Base-by-base conservation (phyloP, 2,329 filamentous ascomycete genomes). In the Fusarium verrucosum region DNA sequence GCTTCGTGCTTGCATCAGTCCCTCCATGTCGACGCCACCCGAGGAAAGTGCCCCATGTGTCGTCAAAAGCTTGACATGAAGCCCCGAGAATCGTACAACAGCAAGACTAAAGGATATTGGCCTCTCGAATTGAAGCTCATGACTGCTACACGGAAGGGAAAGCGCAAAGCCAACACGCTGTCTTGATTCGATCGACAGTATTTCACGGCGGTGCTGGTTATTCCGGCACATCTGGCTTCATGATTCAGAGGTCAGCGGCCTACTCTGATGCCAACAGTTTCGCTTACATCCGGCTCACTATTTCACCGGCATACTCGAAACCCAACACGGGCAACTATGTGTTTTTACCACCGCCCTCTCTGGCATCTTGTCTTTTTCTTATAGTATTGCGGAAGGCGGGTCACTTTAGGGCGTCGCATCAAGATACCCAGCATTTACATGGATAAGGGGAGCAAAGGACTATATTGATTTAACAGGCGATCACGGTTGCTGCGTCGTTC, bases 31-130 rank as follows among this genome's bases (percentile, higher is more conserved):
- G 83, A 87, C 49, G 76, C 76, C 2, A 80, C 79, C n/a, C 84
- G 81, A 54, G 84, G 83, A 43, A 83, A 83, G 51, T 90, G 87
- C 56, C 87, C 87, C 1, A 87, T 90, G 64, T 90, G 87, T 73
- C 81, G 87, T 28, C 80, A 85, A 41, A 85, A 85, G 54, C 80
- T 89, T 38, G 85, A 85, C 50, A 78, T 78, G 37, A 81, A 80
- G 59, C 69, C 77, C 6, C 78, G 78, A 46, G 75, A 71, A 20
- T 63, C 73, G 19, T 81, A 82, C 55, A 78, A 71, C 8, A 69
- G 69, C 23, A 84, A 81, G 68, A 80, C 79, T 0, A 87, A 83
- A 50, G 83, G 84, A 2, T 82, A 78, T 57, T 89, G 85, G 74
- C 81, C 83, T 6, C 80, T 90, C 7, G 83, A 89, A 73, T 77